These are phyloP conservation scores for Ceratocystis albifundus DNA, from an alignment of 2,329 filamentous ascomycete genomes.

Conservation along the genomic window DNA sequence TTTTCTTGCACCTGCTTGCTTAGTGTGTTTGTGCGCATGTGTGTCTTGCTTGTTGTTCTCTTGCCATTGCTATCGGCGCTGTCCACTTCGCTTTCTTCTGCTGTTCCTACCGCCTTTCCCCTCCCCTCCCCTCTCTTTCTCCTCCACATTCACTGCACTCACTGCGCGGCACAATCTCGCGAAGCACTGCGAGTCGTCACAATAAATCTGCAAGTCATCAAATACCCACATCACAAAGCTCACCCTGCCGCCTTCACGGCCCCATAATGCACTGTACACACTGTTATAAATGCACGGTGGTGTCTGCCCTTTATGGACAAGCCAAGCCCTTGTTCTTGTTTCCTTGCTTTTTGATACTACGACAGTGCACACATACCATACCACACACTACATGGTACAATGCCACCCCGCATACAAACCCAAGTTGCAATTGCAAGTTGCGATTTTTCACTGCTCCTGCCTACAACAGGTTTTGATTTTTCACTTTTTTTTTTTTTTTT, in stretches of 20 bases:
- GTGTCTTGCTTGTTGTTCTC: slow-evolving; percentile 2
- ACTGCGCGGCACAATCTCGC: not conserved
- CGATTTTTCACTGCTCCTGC: not conserved
- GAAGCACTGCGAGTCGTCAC: not conserved
- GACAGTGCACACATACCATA: not conserved
- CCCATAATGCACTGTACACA: slow-evolving; percentile 3
- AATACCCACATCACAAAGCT: not conserved
- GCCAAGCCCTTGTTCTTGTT: no score
- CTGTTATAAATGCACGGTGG: slow-evolving; percentile 3
- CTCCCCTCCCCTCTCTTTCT: no score
- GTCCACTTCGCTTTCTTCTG: not conserved
- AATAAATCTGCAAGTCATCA: slow-evolving; percentile 2
- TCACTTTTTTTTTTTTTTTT: not conserved
- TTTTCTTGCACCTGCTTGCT: not conserved
- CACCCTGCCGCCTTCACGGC: not conserved
- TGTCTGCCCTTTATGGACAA: not conserved
- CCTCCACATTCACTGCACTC: not conserved
- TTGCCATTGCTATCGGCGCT: not conserved
- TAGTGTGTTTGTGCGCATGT: not conserved
- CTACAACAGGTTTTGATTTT: not conserved
- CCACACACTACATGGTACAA: not conserved
- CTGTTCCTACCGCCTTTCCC: not conserved
- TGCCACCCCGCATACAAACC: not conserved
- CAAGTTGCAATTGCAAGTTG: not conserved
- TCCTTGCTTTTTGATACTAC: not conserved